These are phyloP conservation scores for Stylonectria norvegica DNA, from an alignment of 2,329 filamentous ascomycete species.

Conservation along the genomic window DNA sequence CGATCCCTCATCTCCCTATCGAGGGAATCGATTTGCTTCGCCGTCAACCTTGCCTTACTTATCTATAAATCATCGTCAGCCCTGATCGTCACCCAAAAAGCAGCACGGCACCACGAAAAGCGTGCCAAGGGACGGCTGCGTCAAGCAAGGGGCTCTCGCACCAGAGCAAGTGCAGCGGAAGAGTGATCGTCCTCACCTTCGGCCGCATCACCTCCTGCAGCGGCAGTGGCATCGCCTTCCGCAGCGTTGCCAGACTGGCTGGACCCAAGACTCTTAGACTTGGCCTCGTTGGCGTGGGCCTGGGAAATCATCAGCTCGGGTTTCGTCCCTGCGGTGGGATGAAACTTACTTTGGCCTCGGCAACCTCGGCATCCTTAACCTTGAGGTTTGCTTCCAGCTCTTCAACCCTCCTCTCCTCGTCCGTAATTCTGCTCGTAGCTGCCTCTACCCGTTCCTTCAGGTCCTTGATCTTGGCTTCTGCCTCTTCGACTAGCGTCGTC, in stretches of 20 bases:
- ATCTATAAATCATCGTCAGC: conserved; percentile 35
- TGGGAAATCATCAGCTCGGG: conserved; percentile 23
- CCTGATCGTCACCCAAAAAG: background rate
- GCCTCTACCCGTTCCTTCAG: conserved; percentile 49
- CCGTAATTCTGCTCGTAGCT: conserved; percentile 42
- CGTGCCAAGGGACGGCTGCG: conserved; percentile 30
- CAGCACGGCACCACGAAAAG: conserved; percentile 19
- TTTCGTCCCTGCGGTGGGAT: background rate
- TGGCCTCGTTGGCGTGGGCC: conserved; percentile 43
- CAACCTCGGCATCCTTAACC: conserved; percentile 62
- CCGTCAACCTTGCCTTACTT: conserved; percentile 43
- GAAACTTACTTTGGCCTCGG: conserved; percentile 53
- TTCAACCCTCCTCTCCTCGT: conserved; percentile 46
- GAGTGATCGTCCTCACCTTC: conserved; percentile 63
- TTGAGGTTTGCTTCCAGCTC: conserved; percentile 55
- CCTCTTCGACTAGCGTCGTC: conserved; percentile 58
- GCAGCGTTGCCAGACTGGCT: conserved; percentile 51
- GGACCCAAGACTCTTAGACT: conserved; percentile 50
- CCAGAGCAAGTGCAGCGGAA: conserved; percentile 64
- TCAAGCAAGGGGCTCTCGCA: conserved; percentile 54
- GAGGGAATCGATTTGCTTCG: conserved; percentile 51
- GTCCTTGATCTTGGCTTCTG: conserved; percentile 51
- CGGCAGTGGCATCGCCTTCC: conserved; percentile 33
- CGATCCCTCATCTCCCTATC: conserved; percentile 56
- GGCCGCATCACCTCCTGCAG: conserved; percentile 37